Base-by-base conservation (phyloP, 805 yeast genomes). In the Monosporozyma yasuniensis region DNA sequence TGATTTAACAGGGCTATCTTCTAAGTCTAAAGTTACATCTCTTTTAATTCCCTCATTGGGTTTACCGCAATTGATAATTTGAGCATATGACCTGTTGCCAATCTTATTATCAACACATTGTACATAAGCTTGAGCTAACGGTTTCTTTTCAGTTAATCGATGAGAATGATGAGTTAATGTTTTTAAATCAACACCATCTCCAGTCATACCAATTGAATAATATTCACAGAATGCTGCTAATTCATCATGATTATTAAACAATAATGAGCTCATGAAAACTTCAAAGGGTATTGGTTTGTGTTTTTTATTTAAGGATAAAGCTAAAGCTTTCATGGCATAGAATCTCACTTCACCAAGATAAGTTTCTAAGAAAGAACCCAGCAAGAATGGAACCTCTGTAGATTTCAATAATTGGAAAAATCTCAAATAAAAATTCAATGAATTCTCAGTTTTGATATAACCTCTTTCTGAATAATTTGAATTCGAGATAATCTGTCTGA, bases 271-370 rank as follows among this genome's bases (percentile, higher is more conserved):
- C 18, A 67, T 63, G 14, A 90, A 64, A 9, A 75, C 63, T 1
- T 60, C 58, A 0, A 79, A 72, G 3, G 81, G 72, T 52, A 83
- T 78, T 1, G 88, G 83, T 57, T 79, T 84, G 2, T 87, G 82
- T 50, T 80, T 83, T 2, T 81, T 74, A 59, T 90, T 95, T 51
- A 79, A 75, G 0, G 89, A 70, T 51, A 78, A 71, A 3, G 84
- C 69, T 70, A 93, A 71, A 0, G 87, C 70, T 57, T 78, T 79
- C 50, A 91, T 61, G 0, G 91, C 89, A 58, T 80, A 79, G 55
- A 84, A 81, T 43, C 97, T 67, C 3, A 89, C 72, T 50, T 88
- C 91, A 58, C 84, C 86, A 61, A 87, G 80, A 56, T 85, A 89
- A 2, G 82, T 79, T 62, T 93, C 96, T 18, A 87, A 66, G 37